These are phyloP conservation scores for Chaetomium sp. DNA, from an alignment of 2,329 filamentous ascomycete genomes.

Conservation along the genomic window DNA sequence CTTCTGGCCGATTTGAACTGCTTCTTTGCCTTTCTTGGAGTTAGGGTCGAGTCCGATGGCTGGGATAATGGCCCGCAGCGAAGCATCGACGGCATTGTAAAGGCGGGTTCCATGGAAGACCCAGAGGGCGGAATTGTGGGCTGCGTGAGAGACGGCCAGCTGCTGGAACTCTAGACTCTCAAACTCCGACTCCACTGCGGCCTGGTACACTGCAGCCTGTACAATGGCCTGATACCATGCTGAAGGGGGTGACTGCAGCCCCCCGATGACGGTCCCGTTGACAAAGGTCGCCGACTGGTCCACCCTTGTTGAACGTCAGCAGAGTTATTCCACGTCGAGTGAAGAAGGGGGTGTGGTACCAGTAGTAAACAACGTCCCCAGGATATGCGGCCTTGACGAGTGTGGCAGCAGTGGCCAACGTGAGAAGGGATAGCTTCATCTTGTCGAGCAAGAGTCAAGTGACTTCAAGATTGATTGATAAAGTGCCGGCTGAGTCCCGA, in stretches of 20 bases:
- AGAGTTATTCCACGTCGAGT: not conserved
- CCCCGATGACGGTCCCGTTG: conserved; percentile 32
- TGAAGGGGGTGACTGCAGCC: conserved; percentile 30
- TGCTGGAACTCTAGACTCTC: conserved; percentile 33
- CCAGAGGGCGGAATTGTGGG: conserved; percentile 32
- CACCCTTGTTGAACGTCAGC: conserved; percentile 25
- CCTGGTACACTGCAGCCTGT: conserved; percentile 30
- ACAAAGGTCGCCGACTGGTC: conserved; percentile 30
- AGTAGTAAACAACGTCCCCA: conserved; percentile 34
- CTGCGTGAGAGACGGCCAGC: conserved; percentile 33
- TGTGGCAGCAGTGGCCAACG: conserved; percentile 15
- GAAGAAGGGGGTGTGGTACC: conserved; percentile 1
- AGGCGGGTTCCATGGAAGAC: conserved; percentile 33
- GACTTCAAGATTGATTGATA: not conserved
- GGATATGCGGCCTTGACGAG: conserved; percentile 29
- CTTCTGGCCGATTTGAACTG: conserved; percentile 23
- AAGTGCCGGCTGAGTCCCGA: not conserved
- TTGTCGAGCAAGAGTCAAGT: not conserved
- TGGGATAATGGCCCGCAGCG: conserved; percentile 31
- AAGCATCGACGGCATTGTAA: conserved; percentile 28
- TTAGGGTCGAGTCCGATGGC: conserved; percentile 29
- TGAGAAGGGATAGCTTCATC: conserved; percentile 25
- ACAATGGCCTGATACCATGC: conserved; percentile 29
- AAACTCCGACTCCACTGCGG: conserved; percentile 28
- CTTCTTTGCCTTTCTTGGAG: conserved; percentile 28